Conservation (phyloP, 2,329 filamentous ascomycete genomes). For the Colletotrichum acutatum region DNA sequence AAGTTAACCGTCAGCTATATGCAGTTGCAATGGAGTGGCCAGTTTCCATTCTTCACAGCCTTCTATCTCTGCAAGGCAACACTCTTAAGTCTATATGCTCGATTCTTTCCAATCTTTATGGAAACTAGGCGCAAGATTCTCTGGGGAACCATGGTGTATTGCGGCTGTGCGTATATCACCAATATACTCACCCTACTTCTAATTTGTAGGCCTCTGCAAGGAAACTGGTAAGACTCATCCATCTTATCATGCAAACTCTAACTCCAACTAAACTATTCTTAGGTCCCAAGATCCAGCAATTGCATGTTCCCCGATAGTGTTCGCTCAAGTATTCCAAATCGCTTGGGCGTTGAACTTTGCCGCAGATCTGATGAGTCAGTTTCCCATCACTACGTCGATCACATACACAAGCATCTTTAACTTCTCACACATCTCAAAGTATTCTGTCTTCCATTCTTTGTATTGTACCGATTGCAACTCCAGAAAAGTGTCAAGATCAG, state of each 20-base stretch:
- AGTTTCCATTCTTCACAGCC: not conserved
- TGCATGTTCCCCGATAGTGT: not conserved
- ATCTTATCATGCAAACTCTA: not conserved
- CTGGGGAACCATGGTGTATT: not conserved
- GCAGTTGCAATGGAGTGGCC: not conserved
- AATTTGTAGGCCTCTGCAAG: not conserved
- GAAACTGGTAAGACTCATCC: not conserved
- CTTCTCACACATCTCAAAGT: not conserved
- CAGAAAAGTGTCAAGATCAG: not conserved
- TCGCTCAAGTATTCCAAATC: not conserved
- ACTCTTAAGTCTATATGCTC: not conserved
- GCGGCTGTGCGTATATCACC: not conserved
- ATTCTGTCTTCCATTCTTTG: constrained; percentile 5
- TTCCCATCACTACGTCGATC: no score
- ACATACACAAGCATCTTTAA: not conserved
- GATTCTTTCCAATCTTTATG: not conserved
- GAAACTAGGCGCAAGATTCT: not conserved
- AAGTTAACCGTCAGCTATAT: no score
- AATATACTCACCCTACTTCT: not conserved
- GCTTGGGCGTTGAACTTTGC: constrained; percentile 5
- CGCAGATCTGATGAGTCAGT: not conserved
- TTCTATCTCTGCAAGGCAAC: constrained; percentile 10
- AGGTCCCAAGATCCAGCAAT: not conserved
- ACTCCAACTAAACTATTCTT: not conserved
- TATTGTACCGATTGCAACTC: not conserved